These are phyloP conservation scores for Panellus pusillus DNA, from an alignment of 768 basidiomycete genomes.

Conservation along the genomic window DNA sequence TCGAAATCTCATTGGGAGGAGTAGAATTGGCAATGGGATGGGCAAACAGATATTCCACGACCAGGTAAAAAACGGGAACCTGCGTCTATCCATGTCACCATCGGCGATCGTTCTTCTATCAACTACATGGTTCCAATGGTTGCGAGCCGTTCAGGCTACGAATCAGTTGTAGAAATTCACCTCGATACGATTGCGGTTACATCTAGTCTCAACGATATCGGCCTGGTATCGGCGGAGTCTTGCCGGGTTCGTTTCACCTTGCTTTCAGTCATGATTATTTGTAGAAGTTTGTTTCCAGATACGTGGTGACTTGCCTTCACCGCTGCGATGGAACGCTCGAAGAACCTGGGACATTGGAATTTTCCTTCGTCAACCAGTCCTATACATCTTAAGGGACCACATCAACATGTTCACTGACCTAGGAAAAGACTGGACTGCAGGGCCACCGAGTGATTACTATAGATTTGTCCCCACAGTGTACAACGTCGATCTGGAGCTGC, in stretches of 20 bases:
- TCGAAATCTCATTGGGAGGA: neutral
- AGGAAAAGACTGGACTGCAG: slow-evolving; percentile 88
- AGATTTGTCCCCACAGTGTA: slow-evolving; percentile 87
- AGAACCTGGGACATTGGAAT: slow-evolving; percentile 81
- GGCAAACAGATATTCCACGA: slow-evolving; percentile 43
- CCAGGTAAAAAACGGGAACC: slow-evolving; percentile 60
- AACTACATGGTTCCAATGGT: slow-evolving; percentile 85
- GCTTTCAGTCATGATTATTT: neutral
- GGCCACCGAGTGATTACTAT: slow-evolving; percentile 75
- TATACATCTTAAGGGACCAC: slow-evolving; percentile 88
- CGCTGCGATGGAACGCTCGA: slow-evolving; percentile 78
- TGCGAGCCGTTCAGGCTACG: slow-evolving; percentile 70
- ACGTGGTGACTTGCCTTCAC: slow-evolving; percentile 73
- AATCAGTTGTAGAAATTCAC: slow-evolving; percentile 77
- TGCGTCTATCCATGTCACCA: slow-evolving; percentile 69
- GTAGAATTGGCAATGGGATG: slow-evolving; percentile 95
- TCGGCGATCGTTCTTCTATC: slow-evolving; percentile 83
- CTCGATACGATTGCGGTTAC: slow-evolving; percentile 75
- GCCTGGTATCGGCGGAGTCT: slow-evolving; percentile 72
- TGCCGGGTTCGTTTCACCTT: slow-evolving; percentile 57
- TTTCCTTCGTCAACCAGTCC: slow-evolving; percentile 65
- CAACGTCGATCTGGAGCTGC: slow-evolving; percentile 63
- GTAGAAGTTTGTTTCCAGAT: slow-evolving; percentile 44
- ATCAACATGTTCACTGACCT: slow-evolving; percentile 93
- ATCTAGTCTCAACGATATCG: slow-evolving; percentile 88